These are phyloP conservation scores for Psilocybe mexicana DNA, from an alignment of 1,284 basidiomycete species.

Conservation along the genomic window DNA sequence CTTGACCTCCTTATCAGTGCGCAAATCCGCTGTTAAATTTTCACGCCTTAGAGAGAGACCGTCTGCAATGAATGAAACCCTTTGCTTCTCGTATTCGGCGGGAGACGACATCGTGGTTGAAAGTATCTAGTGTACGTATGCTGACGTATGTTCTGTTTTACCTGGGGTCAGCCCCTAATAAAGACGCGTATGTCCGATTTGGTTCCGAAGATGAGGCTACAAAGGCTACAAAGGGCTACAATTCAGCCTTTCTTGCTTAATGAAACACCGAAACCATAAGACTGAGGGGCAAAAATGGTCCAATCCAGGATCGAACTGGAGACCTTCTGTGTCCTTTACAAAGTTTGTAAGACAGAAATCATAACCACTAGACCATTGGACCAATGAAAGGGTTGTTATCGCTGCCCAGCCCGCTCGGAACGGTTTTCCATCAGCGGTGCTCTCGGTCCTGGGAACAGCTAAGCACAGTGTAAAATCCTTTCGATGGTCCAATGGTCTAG, in stretches of 20 bases:
- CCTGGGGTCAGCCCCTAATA: no score
- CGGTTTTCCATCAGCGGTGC: no score
- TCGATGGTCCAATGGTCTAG: constrained; percentile 47
- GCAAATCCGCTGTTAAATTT: constrained; percentile 18
- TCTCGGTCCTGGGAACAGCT: no score
- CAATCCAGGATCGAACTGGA: constrained; percentile 63
- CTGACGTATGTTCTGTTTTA: no score
- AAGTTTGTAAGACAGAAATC: constrained; percentile 53
- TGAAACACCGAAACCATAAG: no score
- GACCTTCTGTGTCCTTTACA: constrained; percentile 50
- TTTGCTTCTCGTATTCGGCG: constrained; percentile 39
- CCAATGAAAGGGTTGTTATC: neutral
- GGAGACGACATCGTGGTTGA: constrained; percentile 5
- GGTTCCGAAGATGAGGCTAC: neutral
- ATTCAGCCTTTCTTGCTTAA: no score
- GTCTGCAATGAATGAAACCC: constrained; percentile 48
- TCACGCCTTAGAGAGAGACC: constrained; percentile 48
- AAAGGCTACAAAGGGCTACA: neutral
- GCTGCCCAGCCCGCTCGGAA: no score
- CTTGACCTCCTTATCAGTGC: constrained; percentile 42
- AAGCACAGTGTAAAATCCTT: neutral
- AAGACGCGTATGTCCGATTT: neutral
- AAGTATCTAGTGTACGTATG: neutral
- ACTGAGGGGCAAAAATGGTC: constrained; percentile 35
- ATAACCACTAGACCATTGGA: constrained; percentile 33